A percentile compares a stretch with the other conserved stretches of the same genome.
These are phyloP conservation scores for Picochlorum sp. DNA, from an alignment of 139 green algal genomes.

Conservation along the genomic window DNA sequence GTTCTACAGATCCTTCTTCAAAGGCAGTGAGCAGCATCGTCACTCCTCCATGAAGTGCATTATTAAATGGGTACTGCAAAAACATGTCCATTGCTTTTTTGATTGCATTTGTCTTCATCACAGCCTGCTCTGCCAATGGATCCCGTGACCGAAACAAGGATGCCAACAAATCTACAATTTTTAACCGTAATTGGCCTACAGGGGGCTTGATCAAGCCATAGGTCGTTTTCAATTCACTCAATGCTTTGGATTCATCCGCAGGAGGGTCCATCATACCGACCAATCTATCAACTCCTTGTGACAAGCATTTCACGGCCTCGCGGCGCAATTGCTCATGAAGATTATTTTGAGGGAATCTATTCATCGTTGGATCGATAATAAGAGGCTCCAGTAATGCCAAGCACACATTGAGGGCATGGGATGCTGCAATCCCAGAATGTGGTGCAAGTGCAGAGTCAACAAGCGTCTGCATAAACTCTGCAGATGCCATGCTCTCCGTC, in stretches of 20 bases:
- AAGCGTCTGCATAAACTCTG: constrained; percentile 29
- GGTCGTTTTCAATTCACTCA: constrained; percentile 46
- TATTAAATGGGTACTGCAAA: constrained; percentile 80
- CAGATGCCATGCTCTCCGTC: constrained; percentile 41
- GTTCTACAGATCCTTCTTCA: constrained; percentile 17
- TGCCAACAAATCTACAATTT: constrained; percentile 68
- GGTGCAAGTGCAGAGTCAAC: constrained; percentile 25
- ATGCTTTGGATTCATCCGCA: neutral
- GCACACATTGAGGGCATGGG: constrained; percentile 67
- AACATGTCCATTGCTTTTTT: constrained; percentile 62
- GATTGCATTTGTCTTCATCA: constrained; percentile 47
- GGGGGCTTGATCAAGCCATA: constrained; percentile 68
- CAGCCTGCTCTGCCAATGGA: constrained; percentile 37
- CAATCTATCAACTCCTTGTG: constrained; percentile 40
- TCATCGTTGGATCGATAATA: constrained; percentile 4
- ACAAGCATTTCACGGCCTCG: constrained; percentile 28
- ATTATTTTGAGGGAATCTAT: constrained; percentile 5
- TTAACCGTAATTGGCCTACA: constrained; percentile 61
- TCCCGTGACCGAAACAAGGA: constrained; percentile 61
- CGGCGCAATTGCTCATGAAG: constrained; percentile 24
- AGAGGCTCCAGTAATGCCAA: constrained; percentile 74
- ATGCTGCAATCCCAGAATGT: constrained; percentile 3
- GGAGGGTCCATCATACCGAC: constrained; percentile 41
- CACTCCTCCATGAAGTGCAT: constrained; percentile 74
- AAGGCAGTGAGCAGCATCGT: constrained; percentile 45